Conservation (phyloP, 176 grass and related monocot species). For the Rhynchospora pubera region DNA sequence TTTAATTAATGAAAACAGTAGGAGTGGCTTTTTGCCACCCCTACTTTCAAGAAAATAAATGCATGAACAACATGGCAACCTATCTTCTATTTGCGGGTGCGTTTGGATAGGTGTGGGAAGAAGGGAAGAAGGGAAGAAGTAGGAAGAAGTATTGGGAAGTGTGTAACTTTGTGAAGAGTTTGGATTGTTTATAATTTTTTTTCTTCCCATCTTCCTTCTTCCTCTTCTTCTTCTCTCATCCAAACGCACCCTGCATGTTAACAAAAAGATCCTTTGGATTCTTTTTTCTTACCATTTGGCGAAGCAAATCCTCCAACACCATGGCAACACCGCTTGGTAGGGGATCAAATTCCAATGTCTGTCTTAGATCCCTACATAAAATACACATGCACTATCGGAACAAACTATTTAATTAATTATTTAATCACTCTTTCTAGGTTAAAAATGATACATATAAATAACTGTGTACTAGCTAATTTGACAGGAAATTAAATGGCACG, state of each 20-base stretch:
- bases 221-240: no score
- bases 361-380: constrained; percentile 6
- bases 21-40: no score
- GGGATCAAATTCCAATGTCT: background rate
- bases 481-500: background rate
- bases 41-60: no score
- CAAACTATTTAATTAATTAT: background rate
- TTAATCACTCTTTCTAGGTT: background rate
- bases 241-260: no score
- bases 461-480: background rate
- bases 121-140: no score
- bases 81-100: background rate
- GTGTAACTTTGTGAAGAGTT: no score
- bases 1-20: no score
- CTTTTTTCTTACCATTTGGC: background rate
- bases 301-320: background rate
- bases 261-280: background rate
- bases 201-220: no score
- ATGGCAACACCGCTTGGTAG: background rate
- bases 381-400: background rate
- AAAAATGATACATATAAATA: background rate
- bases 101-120: no score
- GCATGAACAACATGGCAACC: no score
- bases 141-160: no score
- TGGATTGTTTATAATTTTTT: no score